Evolutionary conservation across 345 rosid genomes (phyloP).

Genomic region (Eucalyptus marginata): DNA sequence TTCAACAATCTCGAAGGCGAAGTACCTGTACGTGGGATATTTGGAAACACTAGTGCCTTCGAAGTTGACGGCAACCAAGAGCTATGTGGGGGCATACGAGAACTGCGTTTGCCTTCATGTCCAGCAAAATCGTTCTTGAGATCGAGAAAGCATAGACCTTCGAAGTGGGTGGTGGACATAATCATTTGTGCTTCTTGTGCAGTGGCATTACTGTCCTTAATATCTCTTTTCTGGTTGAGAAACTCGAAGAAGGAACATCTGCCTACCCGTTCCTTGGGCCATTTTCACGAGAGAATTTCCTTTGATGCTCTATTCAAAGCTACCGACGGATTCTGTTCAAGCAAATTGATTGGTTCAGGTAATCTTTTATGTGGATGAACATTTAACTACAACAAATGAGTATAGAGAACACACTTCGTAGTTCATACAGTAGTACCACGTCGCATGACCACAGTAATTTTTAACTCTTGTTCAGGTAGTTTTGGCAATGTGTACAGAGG

Average conservation of each 20-base stretch:
- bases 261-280: neutral
- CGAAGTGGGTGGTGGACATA: neutral
- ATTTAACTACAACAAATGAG: neutral
- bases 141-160: neutral
- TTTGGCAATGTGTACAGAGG: constrained; percentile 12
- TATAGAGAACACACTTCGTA: too few species aligned
- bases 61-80: too few species aligned
- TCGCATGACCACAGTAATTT: neutral
- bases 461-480: neutral
- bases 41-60: too few species aligned
- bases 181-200: neutral
- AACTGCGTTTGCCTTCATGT: too few species aligned
- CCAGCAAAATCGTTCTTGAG: too few species aligned
- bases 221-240: neutral
- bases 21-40: too few species aligned
- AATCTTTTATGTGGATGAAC: neutral
- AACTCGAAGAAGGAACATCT: neutral
- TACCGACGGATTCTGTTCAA: constrained; percentile 5
- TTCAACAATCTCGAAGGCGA: too few species aligned
- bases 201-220: neutral
- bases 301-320: neutral
- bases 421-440: neutral
- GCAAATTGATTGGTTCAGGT: constrained; percentile 8
- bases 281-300: neutral
- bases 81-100: too few species aligned